These are phyloP conservation scores for Leishmania aethiopica DNA, from an alignment of 208 protist genomes.

Conservation along the genomic window DNA sequence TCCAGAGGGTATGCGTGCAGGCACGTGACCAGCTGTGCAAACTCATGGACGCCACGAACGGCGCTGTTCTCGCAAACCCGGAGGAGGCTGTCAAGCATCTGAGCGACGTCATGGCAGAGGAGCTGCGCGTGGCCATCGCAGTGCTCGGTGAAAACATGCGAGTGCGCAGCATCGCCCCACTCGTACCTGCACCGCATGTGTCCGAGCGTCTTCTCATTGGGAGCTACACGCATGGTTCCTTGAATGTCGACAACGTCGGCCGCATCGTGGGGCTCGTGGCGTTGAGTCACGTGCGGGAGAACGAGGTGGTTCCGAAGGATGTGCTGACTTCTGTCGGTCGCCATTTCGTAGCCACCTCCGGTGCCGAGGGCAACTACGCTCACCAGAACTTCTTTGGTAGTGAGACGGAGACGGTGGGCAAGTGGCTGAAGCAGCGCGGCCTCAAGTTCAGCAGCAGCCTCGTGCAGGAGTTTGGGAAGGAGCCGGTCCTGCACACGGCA, in stretches of 20 bases:
- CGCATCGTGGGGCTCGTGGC: constrained; percentile 82
- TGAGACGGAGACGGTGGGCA: constrained; percentile 66
- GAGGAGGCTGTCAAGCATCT: constrained; percentile 53
- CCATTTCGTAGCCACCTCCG: constrained; percentile 84
- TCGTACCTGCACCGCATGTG: constrained; percentile 50
- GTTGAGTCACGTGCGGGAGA: constrained; percentile 45
- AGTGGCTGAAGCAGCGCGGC: constrained; percentile 84
- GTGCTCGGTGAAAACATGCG: constrained; percentile 88
- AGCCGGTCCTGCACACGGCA: constrained; percentile 75
- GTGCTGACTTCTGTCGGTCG: constrained; percentile 66
- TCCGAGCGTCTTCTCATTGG: constrained; percentile 67
- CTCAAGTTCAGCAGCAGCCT: constrained; percentile 78
- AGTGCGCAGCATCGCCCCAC: constrained; percentile 57
- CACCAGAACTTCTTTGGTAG: constrained; percentile 86
- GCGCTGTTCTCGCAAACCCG: constrained; percentile 49
- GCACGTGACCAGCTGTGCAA: constrained; percentile 37
- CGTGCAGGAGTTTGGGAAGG: constrained; percentile 89
- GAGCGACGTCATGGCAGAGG: constrained; percentile 35
- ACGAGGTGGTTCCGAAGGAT: constrained; percentile 36
- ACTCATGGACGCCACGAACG: constrained; percentile 55
- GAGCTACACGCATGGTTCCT: constrained; percentile 75
- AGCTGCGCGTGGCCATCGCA: constrained; percentile 62
- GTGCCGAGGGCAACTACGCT: constrained; percentile 73
- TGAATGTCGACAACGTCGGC: constrained; percentile 62
- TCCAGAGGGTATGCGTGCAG: constrained; percentile 53